phyloP scores from a whole-genome alignment of 1,284 basidiomycete genomes.

The Blastosporella zonata region DNA sequence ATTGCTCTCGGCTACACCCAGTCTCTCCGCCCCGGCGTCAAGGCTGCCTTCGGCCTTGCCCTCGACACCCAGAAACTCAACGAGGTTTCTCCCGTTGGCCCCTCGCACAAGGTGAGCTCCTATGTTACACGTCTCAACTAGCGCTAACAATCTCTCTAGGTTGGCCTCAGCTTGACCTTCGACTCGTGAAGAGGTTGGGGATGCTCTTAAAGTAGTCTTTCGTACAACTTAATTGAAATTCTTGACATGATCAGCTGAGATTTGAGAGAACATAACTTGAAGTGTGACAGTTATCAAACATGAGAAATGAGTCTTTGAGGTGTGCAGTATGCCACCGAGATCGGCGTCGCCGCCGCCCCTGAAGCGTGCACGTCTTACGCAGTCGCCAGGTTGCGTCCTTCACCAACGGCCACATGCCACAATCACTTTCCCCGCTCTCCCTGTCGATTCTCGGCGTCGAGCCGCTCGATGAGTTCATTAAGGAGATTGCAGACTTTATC shows the following conservation, averaged over 20 bases:
- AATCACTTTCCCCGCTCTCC: conserved; percentile 65
- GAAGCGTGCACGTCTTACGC: conserved; percentile 31
- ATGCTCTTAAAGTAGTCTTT: conserved; percentile 31
- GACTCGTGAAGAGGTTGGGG: conserved; percentile 53
- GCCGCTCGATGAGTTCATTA: conserved; percentile 92
- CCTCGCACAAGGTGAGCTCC: conserved; percentile 64
- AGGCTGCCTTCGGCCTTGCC: conserved; percentile 90
- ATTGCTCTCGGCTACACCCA: conserved; percentile 92
- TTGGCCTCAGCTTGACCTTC: conserved; percentile 73
- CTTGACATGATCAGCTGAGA: background rate
- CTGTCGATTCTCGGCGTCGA: conserved; percentile 90
- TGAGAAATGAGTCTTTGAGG: background rate
- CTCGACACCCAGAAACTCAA: conserved; percentile 89
- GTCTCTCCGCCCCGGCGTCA: conserved; percentile 91
- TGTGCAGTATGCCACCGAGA: conserved; percentile 17
- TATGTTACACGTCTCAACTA: background rate
- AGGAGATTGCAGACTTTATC: conserved; percentile 89
- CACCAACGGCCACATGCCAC: conserved; percentile 21
- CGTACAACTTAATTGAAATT: conserved; percentile 23
- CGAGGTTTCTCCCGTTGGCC: conserved; percentile 57
- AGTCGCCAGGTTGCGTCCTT: conserved; percentile 15
- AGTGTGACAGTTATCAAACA: background rate
- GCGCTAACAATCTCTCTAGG: conserved; percentile 31
- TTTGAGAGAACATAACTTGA: background rate
- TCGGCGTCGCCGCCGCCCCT: conserved; percentile 28